Conservation (phyloP, 1,284 basidiomycete genomes). For the Exsudoporus floridanus region DNA sequence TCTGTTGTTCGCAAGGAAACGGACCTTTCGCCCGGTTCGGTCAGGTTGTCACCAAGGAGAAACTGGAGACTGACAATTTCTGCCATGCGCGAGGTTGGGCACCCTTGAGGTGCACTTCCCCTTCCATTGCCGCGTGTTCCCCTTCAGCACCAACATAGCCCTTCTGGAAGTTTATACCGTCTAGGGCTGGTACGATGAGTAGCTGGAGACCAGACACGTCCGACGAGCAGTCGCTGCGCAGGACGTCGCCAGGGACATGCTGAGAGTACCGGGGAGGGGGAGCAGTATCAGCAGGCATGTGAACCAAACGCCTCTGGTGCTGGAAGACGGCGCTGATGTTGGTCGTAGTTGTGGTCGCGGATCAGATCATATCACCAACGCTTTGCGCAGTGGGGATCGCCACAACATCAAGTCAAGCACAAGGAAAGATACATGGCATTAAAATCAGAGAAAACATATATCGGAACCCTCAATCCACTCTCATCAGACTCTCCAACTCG, state of each 20-base stretch:
- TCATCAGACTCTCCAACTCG: slow-evolving; percentile 72
- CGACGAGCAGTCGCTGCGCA: slow-evolving; percentile 6
- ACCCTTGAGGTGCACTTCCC: slow-evolving; percentile 78
- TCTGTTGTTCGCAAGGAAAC: slow-evolving; percentile 69
- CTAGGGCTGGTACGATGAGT: slow-evolving; percentile 63
- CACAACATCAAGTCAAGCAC: slow-evolving; percentile 5
- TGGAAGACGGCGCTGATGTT: not conserved
- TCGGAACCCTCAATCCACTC: slow-evolving; percentile 50
- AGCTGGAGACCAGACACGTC: slow-evolving; percentile 47
- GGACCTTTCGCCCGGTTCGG: slow-evolving; percentile 43
- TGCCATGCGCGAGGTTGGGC: slow-evolving; percentile 56
- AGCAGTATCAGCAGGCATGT: slow-evolving; percentile 32
- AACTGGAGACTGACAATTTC: slow-evolving; percentile 51
- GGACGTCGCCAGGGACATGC: slow-evolving; percentile 26
- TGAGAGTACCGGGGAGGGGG: slow-evolving; percentile 44
- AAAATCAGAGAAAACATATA: slow-evolving; percentile 5
- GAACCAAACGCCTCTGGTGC: slow-evolving; percentile 14
- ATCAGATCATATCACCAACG: slow-evolving; percentile 4
- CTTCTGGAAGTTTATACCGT: slow-evolving; percentile 73
- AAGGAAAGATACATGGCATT: slow-evolving; percentile 21
- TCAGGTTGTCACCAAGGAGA: slow-evolving; percentile 12
- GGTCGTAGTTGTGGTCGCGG: slow-evolving; percentile 28
- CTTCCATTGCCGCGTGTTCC: slow-evolving; percentile 77
- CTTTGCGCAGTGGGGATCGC: slow-evolving; percentile 3
- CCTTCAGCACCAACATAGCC: slow-evolving; percentile 77